A percentile compares a stretch with the other conserved stretches of the same genome.
These are phyloP conservation scores for Ceratocystis destructans DNA, from an alignment of 2,329 filamentous ascomycete genomes.

Conservation along the genomic window DNA sequence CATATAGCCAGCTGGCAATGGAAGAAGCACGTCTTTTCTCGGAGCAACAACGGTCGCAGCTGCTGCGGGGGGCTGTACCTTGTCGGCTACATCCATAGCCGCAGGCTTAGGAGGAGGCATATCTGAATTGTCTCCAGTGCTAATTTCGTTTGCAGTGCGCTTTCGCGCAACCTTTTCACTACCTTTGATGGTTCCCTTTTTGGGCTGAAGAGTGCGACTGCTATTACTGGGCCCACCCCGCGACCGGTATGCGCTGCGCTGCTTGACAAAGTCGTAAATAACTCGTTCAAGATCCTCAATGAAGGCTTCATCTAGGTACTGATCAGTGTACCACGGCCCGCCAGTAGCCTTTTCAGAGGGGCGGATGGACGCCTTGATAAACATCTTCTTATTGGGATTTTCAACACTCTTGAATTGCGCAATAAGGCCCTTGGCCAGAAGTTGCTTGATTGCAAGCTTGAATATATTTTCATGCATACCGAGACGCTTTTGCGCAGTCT, in stretches of 20 bases:
- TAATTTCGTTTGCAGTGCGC: constrained; percentile 32
- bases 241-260: constrained; percentile 53
- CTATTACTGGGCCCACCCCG: constrained; percentile 25
- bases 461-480: constrained; percentile 75
- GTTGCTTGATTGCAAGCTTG: constrained; percentile 66
- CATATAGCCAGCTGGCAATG: constrained; percentile 52
- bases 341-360: constrained; percentile 85
- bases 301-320: constrained; percentile 76
- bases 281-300: constrained; percentile 63
- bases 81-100: neutral
- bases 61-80: neutral
- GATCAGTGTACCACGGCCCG: constrained; percentile 87
- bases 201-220: constrained; percentile 35
- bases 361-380: constrained; percentile 73
- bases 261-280: constrained; percentile 60
- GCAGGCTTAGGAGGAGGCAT: constrained; percentile 23
- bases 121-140: constrained; percentile 21
- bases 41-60: constrained; percentile 19
- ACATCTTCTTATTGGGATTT: constrained; percentile 84
- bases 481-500: constrained; percentile 64
- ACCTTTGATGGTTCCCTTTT: constrained; percentile 43
- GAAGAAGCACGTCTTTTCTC: constrained; percentile 33
- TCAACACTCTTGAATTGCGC: constrained; percentile 85
- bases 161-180: constrained; percentile 34
- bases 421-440: constrained; percentile 71